These are phyloP conservation scores for Spatholobus suberectus DNA, from an alignment of 306 rosid species.

Conservation along the genomic window DNA sequence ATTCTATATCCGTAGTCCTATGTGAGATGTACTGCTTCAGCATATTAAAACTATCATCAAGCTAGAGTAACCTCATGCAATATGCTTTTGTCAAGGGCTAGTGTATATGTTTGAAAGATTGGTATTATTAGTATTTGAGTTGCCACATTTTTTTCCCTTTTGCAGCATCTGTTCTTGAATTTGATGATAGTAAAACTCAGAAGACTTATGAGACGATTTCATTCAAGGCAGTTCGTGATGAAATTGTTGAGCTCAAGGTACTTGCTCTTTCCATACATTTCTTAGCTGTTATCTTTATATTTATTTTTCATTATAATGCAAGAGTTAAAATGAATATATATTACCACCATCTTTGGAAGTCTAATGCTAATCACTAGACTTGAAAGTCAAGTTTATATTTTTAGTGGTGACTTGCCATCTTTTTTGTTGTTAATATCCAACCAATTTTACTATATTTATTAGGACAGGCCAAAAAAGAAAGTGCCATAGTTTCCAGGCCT, in stretches of 20 bases:
- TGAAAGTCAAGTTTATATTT: conserved; percentile 15
- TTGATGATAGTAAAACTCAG: conserved; percentile 74
- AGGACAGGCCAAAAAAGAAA: not conserved
- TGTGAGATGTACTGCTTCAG: conserved; percentile 17
- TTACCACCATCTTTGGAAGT: conserved; percentile 16
- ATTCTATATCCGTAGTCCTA: conserved; percentile 13
- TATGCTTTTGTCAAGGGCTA: not conserved
- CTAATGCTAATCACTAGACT: conserved; percentile 16
- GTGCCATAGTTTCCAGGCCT: not conserved
- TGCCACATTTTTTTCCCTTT: conserved; percentile 10
- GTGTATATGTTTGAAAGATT: conserved; percentile 28
- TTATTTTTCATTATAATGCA: not conserved
- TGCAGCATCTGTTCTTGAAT: conserved; percentile 79
- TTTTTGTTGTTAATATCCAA: conserved; percentile 19
- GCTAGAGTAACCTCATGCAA: conserved; percentile 1
- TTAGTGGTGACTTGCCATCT: not conserved
- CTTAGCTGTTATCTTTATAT: conserved; percentile 24
- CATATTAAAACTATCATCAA: conserved; percentile 10
- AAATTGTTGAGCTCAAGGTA: conserved; percentile 78
- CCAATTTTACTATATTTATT: conserved; percentile 20
- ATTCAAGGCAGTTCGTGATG: conserved; percentile 66
- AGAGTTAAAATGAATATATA: conserved; percentile 23
- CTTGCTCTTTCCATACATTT: conserved; percentile 14
- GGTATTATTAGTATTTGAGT: conserved; percentile 34
- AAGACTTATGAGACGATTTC: conserved; percentile 62